Evolutionary conservation across 495 filamentous ascomycete genomes (phyloP), one percentile per base, ranked within the genome.

Genomic region (Bryoglossum gracile): DNA sequence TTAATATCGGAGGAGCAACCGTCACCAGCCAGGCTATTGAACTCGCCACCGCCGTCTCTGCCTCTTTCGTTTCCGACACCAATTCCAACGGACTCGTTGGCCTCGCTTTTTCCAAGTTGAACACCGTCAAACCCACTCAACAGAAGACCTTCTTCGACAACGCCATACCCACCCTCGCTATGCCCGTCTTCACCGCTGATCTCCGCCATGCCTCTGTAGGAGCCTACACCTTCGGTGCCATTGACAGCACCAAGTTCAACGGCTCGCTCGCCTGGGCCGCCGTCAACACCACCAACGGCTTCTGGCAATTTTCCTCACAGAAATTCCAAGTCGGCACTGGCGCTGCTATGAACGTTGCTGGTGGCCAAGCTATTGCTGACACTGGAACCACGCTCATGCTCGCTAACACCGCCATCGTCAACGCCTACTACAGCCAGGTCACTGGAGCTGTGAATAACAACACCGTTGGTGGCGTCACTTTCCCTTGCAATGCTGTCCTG

Each of bases 141-240:
- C 83, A 88, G 62, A 82, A 84, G 64, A 92, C 87, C 19, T 92
- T 90, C 65, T 91, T 92, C 62, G 86, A 89, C 53, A 89, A 88
- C 59, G 68, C 86, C 42, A 75, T 77, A 50, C 50, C 70, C 21
- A 63, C 64, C 9, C 78, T 94, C 18, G 76, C 79, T 24, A 63
- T 76, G 60, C 86, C 87, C 3, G 64, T 92, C 30, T 84, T 92
- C 66, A 86, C 86, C 2, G 82, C 82, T 19, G 74, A 83, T 40
- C 75, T 92, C 32, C 77, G 80, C 52, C 65, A 76, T 6, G 70
- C 75, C 45, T 67, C 64, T 10, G 69, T 69, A 2, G 86, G 88
- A 35, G 72, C 76, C 53, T 94, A 89, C 62, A 81, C 86, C 43
- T 92, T 92, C 62, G 88, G 88, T 22, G 64, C 55, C 35, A 80